A percentile compares a stretch with the other conserved stretches of the same genome.
Evolutionary conservation across 768 basidiomycete species (phyloP).

Genomic region (Candolleomyces aberdarensis): DNA sequence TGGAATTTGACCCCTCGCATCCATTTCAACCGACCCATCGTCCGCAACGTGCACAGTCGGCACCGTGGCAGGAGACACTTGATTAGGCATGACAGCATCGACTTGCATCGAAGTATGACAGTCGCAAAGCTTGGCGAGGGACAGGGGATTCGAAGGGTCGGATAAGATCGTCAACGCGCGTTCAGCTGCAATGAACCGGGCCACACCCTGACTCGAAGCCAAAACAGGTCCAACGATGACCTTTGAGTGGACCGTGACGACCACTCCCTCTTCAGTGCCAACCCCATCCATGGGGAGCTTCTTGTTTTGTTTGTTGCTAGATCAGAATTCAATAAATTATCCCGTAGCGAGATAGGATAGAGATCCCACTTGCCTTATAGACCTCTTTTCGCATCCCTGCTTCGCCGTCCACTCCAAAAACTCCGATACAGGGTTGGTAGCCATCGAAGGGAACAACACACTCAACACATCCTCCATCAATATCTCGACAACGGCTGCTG

Average conservation of each 20-base stretch:
- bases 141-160: slow-evolving; percentile 42
- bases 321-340: slow-evolving; percentile 3
- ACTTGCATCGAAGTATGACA: slow-evolving; percentile 21
- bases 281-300: slow-evolving; percentile 14
- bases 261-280: slow-evolving; percentile 39
- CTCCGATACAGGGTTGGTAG: slow-evolving; percentile 70
- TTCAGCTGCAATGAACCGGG: slow-evolving; percentile 68
- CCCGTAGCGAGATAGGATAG: background rate
- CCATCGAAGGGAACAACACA: slow-evolving; percentile 54
- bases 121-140: slow-evolving; percentile 37
- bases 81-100: slow-evolving; percentile 5
- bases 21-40: slow-evolving; percentile 9
- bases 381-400: slow-evolving; percentile 47
- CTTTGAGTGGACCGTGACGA: slow-evolving; percentile 56
- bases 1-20: background rate
- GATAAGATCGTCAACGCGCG: slow-evolving; percentile 52
- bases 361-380: slow-evolving; percentile 12
- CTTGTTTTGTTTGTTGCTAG: slow-evolving; percentile 16
- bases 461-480: slow-evolving; percentile 68
- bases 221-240: slow-evolving; percentile 60
- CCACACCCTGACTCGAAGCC: slow-evolving; percentile 53
- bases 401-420: slow-evolving; percentile 64
- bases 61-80: background rate
- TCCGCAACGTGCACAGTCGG: background rate
- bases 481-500: slow-evolving; percentile 54